phyloP scores from a whole-genome alignment of 257 asterid genomes.

The Catharanthus roseus region DNA sequence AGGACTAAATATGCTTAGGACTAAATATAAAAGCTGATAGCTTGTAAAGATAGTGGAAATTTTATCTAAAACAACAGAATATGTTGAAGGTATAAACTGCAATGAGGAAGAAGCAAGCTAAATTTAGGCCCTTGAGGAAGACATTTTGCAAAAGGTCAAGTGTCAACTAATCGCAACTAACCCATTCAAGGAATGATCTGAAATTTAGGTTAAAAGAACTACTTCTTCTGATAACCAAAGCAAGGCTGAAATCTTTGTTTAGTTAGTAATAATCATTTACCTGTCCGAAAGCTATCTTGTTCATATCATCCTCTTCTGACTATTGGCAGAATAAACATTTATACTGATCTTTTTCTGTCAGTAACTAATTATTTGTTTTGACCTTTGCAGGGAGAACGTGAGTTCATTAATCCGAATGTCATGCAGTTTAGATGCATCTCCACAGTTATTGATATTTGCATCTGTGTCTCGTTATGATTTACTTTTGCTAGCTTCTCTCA shows the following conservation, averaged over 20 bases:
- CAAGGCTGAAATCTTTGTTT: neutral
- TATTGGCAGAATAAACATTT: neutral
- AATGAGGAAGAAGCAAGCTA: neutral
- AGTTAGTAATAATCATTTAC: neutral
- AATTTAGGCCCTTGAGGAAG: neutral
- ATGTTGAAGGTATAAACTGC: neutral
- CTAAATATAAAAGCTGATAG: neutral
- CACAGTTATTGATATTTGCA: neutral
- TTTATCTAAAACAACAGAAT: no score
- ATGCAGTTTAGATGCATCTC: neutral
- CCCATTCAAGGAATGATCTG: neutral
- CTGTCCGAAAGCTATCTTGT: no score
- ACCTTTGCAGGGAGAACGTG: slow-evolving; percentile 42
- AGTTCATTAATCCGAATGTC: slow-evolving; percentile 17
- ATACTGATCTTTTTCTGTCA: neutral
- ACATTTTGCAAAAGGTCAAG: neutral
- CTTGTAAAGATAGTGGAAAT: neutral
- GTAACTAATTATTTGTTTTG: neutral
- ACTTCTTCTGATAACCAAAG: neutral
- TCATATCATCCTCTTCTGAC: neutral
- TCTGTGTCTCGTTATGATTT: slow-evolving; percentile 1
- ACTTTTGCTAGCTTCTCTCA: neutral
- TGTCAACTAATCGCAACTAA: neutral
- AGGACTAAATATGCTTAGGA: neutral
- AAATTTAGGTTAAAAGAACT: neutral